These are phyloP conservation scores for Paramecium sexaurelia DNA, from an alignment of 73 alveolate species.

Conservation along the genomic window DNA sequence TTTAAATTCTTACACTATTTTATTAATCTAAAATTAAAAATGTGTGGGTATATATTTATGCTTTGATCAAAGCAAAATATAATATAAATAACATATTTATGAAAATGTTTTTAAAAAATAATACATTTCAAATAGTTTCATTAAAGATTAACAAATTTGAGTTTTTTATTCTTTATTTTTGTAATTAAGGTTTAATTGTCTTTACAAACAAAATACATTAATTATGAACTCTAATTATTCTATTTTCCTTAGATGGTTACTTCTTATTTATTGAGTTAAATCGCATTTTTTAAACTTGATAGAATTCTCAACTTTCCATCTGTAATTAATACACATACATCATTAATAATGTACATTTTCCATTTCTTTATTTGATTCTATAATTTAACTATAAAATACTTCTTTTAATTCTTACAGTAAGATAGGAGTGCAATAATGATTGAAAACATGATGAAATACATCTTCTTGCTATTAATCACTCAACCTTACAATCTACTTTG, in stretches of 20 bases:
- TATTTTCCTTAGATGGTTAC: not conserved
- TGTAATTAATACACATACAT: not conserved
- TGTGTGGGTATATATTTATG: slow-evolving; percentile 29
- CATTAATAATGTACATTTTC: not conserved
- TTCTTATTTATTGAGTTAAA: not conserved
- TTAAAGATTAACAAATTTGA: not conserved
- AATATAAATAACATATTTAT: not conserved
- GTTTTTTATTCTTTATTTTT: not conserved
- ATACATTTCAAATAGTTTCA: not conserved
- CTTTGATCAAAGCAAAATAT: not conserved
- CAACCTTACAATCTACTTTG: not conserved
- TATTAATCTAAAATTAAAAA: not conserved
- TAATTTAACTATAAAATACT: not conserved
- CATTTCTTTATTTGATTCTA: not conserved
- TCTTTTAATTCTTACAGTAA: not conserved
- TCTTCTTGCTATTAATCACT: not conserved
- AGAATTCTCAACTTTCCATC: slow-evolving; percentile 15
- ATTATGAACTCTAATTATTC: not conserved
- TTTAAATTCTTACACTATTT: not conserved
- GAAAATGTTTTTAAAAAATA: not conserved
- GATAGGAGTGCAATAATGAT: not conserved
- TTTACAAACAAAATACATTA: not conserved
- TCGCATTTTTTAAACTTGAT: not conserved
- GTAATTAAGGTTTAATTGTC: not conserved
- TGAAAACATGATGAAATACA: not conserved